Conservation (phyloP, 805 yeast species). For the Barnettozyma siamensis region DNA sequence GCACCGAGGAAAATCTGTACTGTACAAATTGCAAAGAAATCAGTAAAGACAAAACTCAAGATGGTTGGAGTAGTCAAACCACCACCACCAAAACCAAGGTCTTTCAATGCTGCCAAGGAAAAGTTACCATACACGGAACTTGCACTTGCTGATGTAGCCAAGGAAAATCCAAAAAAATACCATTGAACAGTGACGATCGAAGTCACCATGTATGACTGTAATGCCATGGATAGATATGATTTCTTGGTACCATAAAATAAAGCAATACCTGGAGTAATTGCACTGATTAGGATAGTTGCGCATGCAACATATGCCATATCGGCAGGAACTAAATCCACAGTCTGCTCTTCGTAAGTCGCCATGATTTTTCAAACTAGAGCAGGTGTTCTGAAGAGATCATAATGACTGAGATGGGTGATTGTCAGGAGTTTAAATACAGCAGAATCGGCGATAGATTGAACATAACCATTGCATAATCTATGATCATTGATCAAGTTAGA, state of each 20-base stretch:
- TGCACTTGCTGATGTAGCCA: conserved; percentile 75
- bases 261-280: conserved; percentile 94
- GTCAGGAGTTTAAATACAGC: too few relatives aligned
- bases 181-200: conserved; percentile 76
- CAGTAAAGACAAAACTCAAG: conserved; percentile 69
- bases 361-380: conserved; percentile 27
- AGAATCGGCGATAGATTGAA: too few relatives aligned
- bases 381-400: neutral
- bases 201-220: conserved; percentile 69
- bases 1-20: conserved; percentile 88
- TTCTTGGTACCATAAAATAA: conserved; percentile 86
- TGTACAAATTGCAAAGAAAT: conserved; percentile 86
- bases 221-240: conserved; percentile 73
- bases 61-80: conserved; percentile 46
- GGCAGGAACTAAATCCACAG: conserved; percentile 33
- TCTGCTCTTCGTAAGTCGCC: conserved; percentile 28
- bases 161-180: conserved; percentile 95
- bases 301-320: conserved; percentile 44
- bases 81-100: conserved; percentile 34
- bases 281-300: conserved; percentile 40
- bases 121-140: conserved; percentile 73
- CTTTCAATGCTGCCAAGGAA: conserved; percentile 69
- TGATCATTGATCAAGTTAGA: too few relatives aligned
- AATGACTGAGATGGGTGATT: too few relatives aligned
- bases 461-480: too few relatives aligned